Base-by-base conservation (phyloP, 257 asterid genomes). In the Lycium ferocissimum region DNA sequence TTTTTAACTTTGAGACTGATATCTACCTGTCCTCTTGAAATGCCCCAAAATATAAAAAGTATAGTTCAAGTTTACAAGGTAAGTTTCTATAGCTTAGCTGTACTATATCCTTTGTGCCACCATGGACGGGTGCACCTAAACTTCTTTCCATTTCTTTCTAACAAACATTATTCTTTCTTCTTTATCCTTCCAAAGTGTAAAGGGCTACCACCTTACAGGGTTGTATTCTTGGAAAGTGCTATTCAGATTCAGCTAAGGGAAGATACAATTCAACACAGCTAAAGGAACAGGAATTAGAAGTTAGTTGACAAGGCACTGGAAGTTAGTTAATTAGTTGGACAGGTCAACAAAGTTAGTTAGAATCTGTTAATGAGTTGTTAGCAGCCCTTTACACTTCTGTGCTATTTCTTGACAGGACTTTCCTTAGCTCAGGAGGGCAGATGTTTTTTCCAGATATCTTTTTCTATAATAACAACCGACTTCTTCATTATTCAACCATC, bases 31-130 rank as follows among this genome's bases (percentile, higher is more conserved):
- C 79, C 65, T 79, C 66, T 51, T 35, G 7, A 53, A 79, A 79
- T 57, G 65, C 49, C 17, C 83, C 17, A 18, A 79, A 79, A 79
- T 79, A 54, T 51, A 79, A 9, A 62, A 62, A 63, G 71, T 37
- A 63, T 63, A 12, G 38, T 12, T 20, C n/a, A 5, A 63, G 5
- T 3, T 20, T 20, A 18, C n/a, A 5, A 63, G 71, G 38, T 20
- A 63, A 18, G n/a, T 63, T 9, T 11, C 7, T n/a, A 33, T 63
- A 63, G n/a, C 71, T n/a, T 33, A 63, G 4, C n/a, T 18, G 13
- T 20, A 63, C 14, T 63, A 9, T 10, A 11, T 20, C 10, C 5
- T 20, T 63, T 63, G 71, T 2, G 1, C n/a, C 38, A 18, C 7
- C 71, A 26, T 18, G 11, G 14, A 63, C 3, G 3, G 3, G 10